phyloP scores from a whole-genome alignment of 805 yeast genomes.

The Scheffersomyces coipomensis region DNA sequence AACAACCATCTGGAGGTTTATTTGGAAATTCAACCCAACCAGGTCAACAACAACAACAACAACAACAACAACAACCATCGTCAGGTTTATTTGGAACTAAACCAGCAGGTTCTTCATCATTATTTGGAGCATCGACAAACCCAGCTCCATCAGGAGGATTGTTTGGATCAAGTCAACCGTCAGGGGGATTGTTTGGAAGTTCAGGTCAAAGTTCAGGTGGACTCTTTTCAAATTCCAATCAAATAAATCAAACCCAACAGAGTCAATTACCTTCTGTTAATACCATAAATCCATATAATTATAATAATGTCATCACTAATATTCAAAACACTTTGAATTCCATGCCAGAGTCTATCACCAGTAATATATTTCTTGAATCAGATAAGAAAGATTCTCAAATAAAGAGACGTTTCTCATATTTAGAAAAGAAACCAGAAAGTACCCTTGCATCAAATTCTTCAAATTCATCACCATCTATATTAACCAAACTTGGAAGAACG shows the following conservation, averaged over 20 bases:
- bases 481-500: conserved; percentile 33
- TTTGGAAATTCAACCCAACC: conserved; percentile 2
- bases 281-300: conserved; percentile 28
- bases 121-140: conserved; percentile 5
- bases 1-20: conserved; percentile 2
- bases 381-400: conserved; percentile 8
- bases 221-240: background rate
- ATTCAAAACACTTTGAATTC: conserved; percentile 14
- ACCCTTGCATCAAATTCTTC: conserved; percentile 18
- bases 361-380: conserved; percentile 17
- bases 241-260: conserved; percentile 3
- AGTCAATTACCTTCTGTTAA: conserved; percentile 5
- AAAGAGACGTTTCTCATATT: conserved; percentile 15
- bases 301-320: conserved; percentile 19
- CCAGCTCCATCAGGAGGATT: background rate
- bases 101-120: conserved; percentile 4
- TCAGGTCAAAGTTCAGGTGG: background rate
- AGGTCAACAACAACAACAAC: conserved; percentile 2
- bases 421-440: conserved; percentile 8
- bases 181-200: conserved; percentile 10
- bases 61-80: background rate
- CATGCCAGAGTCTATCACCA: conserved; percentile 37
- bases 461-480: conserved; percentile 4
- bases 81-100: background rate
- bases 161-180: background rate